A percentile compares a stretch with the other conserved stretches of the same genome.
Evolutionary conservation across 495 filamentous ascomycete species (phyloP).

Genomic region (Choiromyces venosus): DNA sequence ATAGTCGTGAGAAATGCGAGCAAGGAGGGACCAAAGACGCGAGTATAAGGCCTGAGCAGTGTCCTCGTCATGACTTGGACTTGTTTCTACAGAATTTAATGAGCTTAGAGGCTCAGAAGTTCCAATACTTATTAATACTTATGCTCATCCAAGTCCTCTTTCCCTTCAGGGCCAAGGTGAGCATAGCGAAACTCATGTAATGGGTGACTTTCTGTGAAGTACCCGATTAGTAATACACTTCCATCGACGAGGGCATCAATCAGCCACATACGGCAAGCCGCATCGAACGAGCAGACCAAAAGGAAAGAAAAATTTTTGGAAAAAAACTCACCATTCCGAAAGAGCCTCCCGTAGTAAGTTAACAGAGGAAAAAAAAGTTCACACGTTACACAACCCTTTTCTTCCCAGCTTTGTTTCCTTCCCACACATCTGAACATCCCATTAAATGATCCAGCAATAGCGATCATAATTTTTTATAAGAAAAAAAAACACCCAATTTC

Average conservation of each 20-base stretch:
- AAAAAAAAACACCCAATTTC: not conserved
- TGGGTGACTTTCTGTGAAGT: not conserved
- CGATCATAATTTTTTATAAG: not conserved
- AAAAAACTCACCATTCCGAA: not conserved
- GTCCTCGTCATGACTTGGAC: too few species aligned
- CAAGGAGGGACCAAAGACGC: too few species aligned
- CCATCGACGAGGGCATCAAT: not conserved
- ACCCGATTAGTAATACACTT: not conserved
- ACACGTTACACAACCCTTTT: not conserved
- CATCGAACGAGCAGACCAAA: not conserved
- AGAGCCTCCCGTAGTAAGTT: not conserved
- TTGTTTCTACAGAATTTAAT: too few species aligned
- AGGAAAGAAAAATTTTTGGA: not conserved
- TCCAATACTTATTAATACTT: too few species aligned
- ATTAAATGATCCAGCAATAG: not conserved
- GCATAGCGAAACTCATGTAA: too few species aligned
- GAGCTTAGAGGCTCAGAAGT: too few species aligned
- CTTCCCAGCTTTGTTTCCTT: not conserved
- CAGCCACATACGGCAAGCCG: not conserved
- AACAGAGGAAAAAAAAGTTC: not conserved
- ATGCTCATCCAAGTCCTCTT: too few species aligned
- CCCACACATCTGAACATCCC: not conserved
- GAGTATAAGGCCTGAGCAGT: too few species aligned
- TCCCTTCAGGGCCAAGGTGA: too few species aligned
- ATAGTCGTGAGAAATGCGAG: too few species aligned